These are phyloP conservation scores for Aspergillus quadrilineatus DNA, from an alignment of 2,329 filamentous ascomycete species.

Conservation along the genomic window DNA sequence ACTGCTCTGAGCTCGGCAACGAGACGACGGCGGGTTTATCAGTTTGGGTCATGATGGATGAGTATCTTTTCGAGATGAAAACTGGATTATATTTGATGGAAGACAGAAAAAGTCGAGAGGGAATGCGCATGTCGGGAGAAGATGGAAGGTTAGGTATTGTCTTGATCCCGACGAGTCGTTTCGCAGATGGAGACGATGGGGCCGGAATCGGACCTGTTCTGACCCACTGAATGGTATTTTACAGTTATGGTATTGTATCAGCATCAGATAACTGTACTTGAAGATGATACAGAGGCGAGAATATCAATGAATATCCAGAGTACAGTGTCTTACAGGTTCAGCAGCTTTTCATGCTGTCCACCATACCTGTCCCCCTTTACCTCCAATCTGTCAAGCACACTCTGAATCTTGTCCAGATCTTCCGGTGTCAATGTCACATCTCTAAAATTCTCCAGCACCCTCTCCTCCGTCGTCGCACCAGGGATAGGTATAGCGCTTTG, in stretches of 20 bases:
- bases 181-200: not conserved
- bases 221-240: not conserved
- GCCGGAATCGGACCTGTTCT: not conserved
- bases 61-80: not conserved
- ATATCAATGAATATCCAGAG: too few relatives aligned
- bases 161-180: not conserved
- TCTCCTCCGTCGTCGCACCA: conserved; percentile 27
- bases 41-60: conserved; percentile 2
- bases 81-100: not conserved
- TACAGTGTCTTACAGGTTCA: not conserved
- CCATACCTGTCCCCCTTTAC: conserved; percentile 7
- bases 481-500: conserved; percentile 44
- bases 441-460: conserved; percentile 32
- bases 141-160: not conserved
- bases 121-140: not conserved
- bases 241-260: not conserved
- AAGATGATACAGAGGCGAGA: too few relatives aligned
- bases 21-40: conserved; percentile 1
- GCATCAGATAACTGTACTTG: too few relatives aligned
- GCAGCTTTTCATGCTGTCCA: not conserved
- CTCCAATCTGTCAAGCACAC: not conserved
- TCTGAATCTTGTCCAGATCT: conserved; percentile 31
- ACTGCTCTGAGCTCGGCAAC: conserved; percentile 20
- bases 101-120: not conserved
- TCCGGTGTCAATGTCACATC: conserved; percentile 26